These are phyloP conservation scores for Fusarium nisikadoi DNA, from an alignment of 2,329 filamentous ascomycete genomes.

Conservation along the genomic window DNA sequence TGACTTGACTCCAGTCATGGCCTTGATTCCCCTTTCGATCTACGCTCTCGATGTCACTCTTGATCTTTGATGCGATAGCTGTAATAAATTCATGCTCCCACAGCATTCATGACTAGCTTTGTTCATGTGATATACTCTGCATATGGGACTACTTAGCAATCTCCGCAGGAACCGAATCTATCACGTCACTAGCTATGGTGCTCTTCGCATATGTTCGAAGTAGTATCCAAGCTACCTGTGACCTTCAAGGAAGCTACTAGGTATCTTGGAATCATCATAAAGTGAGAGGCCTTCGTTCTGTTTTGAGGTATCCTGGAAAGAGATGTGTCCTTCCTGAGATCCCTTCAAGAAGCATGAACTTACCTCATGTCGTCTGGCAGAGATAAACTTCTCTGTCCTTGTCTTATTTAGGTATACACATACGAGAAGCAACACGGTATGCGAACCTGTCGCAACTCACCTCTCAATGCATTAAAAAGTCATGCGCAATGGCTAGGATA, in stretches of 20 bases:
- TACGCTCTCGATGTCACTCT: not conserved
- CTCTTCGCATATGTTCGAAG: not conserved
- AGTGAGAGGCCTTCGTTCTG: too few relatives aligned
- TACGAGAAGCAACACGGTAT: not conserved
- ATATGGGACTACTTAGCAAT: not conserved
- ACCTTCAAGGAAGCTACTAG: not conserved
- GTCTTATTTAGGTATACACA: not conserved
- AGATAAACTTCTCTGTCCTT: not conserved
- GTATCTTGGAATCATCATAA: not conserved
- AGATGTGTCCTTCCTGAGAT: not conserved
- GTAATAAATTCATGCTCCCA: not conserved
- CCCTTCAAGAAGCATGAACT: not conserved
- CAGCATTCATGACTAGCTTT: not conserved
- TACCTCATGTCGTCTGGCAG: not conserved
- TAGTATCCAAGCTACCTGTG: not conserved
- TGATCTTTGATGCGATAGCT: not conserved
- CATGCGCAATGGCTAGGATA: not conserved
- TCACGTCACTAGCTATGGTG: not conserved
- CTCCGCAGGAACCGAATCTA: not conserved
- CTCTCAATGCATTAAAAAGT: not conserved
- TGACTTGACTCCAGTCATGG: slow-evolving; percentile 15
- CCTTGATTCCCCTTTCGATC: slow-evolving; percentile 8
- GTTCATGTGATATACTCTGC: not conserved
- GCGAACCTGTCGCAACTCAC: not conserved
- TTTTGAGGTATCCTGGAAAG: not conserved